A percentile compares a stretch with the other conserved stretches of the same genome.
phyloP scores from a whole-genome alignment of 352 stramenopile species.

The Globisporangium barbulae region DNA sequence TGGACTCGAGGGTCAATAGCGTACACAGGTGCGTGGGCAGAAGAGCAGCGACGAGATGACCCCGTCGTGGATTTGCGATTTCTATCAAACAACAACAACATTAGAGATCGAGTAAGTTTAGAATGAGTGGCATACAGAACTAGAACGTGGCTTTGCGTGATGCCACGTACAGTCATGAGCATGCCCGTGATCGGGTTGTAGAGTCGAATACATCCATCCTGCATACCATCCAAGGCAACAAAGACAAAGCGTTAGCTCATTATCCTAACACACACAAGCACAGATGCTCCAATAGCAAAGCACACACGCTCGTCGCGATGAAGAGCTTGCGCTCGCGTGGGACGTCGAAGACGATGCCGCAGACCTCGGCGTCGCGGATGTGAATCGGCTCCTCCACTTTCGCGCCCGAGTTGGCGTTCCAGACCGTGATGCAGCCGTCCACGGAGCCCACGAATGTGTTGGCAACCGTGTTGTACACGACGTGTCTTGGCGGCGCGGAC shows the following conservation, averaged over 20 bases:
- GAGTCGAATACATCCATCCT: slow-evolving; percentile 60
- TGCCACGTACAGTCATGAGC: slow-evolving; percentile 36
- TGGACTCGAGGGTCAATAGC: slow-evolving; percentile 1
- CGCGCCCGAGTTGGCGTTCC: slow-evolving; percentile 56
- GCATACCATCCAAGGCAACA: neutral
- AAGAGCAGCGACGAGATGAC: slow-evolving; percentile 57
- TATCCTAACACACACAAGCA: neutral
- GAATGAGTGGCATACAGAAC: neutral
- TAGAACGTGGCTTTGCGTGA: neutral
- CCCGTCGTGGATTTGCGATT: slow-evolving; percentile 50
- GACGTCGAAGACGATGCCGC: slow-evolving; percentile 53
- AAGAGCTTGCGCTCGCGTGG: slow-evolving; percentile 68
- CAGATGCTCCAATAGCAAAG: neutral
- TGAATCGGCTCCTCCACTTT: slow-evolving; percentile 53
- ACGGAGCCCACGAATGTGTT: slow-evolving; percentile 60
- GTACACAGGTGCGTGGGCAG: slow-evolving; percentile 50
- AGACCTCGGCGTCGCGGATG: slow-evolving; percentile 51
- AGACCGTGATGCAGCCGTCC: slow-evolving; percentile 59
- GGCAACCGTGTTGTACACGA: slow-evolving; percentile 58
- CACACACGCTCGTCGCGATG: slow-evolving; percentile 58
- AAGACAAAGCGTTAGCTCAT: neutral
- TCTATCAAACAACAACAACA: slow-evolving; percentile 21
- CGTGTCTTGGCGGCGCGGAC: slow-evolving; percentile 29
- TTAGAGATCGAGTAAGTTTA: neutral
- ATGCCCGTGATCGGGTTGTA: slow-evolving; percentile 69